Evolutionary conservation across 2,329 filamentous ascomycete species (phyloP).

Genomic region (Xylaria sp.): DNA sequence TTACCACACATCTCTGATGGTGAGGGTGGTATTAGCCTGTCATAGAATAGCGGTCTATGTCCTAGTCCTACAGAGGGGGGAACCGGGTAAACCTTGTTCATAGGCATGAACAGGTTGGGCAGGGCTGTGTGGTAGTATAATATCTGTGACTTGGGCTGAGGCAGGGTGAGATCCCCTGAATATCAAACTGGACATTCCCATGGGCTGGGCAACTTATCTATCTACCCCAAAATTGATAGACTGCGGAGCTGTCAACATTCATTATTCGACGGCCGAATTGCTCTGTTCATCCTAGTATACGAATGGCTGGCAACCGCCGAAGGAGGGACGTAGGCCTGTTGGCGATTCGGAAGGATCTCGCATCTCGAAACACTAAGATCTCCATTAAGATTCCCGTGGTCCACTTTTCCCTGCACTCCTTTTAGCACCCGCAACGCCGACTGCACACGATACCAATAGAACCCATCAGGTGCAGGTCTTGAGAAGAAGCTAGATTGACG

Average conservation of each 20-base stretch:
- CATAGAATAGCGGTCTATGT: neutral
- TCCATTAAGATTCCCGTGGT: constrained; percentile 6
- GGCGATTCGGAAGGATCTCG: constrained; percentile 7
- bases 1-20: constrained; percentile 7
- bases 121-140: constrained; percentile 1
- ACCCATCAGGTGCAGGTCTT: neutral
- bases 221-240: neutral
- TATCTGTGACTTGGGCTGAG: constrained; percentile 27
- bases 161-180: constrained; percentile 28
- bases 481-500: neutral
- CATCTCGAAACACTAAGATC: constrained; percentile 29
- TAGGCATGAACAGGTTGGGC: constrained; percentile 2
- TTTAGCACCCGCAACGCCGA: neutral
- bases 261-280: neutral
- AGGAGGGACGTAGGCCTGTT: neutral
- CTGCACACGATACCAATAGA: neutral
- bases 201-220: constrained; percentile 1
- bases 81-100: constrained; percentile 5
- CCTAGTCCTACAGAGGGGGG: constrained; percentile 2
- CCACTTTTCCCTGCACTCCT: constrained; percentile 17
- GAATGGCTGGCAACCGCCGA: neutral
- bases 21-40: constrained; percentile 22
- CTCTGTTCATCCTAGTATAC: neutral
- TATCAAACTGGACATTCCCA: constrained; percentile 24
- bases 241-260: constrained; percentile 3